Conservation (phyloP, 1,284 basidiomycete genomes). For the Stereum hirsutum region DNA sequence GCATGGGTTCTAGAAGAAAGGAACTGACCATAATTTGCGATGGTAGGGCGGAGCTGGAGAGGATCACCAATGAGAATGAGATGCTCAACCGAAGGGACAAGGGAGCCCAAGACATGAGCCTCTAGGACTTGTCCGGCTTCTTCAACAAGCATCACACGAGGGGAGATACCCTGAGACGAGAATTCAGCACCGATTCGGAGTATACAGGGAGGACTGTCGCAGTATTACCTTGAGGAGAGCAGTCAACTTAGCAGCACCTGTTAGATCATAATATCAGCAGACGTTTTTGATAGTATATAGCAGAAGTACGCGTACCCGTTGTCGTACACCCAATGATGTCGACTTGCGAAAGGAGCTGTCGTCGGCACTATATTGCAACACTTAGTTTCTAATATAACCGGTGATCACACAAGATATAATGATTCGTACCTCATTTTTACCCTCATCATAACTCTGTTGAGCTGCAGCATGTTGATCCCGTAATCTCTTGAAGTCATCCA, state of each 20-base stretch:
- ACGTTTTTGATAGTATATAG: not conserved
- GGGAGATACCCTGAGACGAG: conserved; percentile 21
- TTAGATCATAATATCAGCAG: conserved; percentile 1
- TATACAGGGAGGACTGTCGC: too few species aligned
- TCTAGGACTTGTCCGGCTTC: conserved; percentile 77
- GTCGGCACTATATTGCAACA: conserved; percentile 21
- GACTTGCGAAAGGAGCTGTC: conserved; percentile 37
- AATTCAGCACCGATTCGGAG: conserved; percentile 5
- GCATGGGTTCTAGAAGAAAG: too few species aligned
- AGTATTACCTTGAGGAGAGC: conserved; percentile 41
- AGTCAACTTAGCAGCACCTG: conserved; percentile 58
- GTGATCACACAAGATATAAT: not conserved
- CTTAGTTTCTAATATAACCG: not conserved
- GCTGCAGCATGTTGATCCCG: conserved; percentile 11
- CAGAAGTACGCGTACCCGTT: conserved; percentile 30
- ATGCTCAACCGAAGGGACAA: conserved; percentile 54
- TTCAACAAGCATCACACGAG: conserved; percentile 21
- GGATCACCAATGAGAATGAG: conserved; percentile 67
- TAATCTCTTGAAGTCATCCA: conserved; percentile 10
- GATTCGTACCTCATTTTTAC: conserved; percentile 14
- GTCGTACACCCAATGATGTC: conserved; percentile 69
- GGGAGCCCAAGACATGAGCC: conserved; percentile 53
- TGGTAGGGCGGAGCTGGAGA: conserved; percentile 55
- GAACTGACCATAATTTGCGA: conserved; percentile 53
- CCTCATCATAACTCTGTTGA: conserved; percentile 13